Evolutionary conservation across 176 grass and related monocot species (phyloP), one percentile per base, ranked within the genome.

Genomic region (Olyra latifolia): DNA sequence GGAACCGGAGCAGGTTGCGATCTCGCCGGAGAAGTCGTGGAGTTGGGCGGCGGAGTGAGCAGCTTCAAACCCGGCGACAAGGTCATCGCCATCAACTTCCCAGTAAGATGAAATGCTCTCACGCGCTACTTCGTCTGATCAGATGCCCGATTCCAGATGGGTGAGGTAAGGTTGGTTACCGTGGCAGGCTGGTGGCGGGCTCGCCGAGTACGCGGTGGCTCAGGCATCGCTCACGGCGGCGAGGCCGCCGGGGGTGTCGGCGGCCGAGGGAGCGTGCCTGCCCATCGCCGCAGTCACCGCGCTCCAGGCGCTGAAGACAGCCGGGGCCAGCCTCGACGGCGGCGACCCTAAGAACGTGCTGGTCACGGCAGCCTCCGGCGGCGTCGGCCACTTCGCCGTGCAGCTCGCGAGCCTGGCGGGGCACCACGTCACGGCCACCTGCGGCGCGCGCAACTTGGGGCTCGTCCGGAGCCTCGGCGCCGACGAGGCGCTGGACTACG

Each of bases 281-380:
- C 85, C 91, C 6, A 84, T 74, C 47, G 85, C 88, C 8, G 85
- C 82, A 7, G 22, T 39, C 16, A 85, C 88, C 35, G 81, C 91
- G 23, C 77, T 93, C 15, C 55, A 74, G 44, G 45, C 84, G 65
- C 81, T 93, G 54, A 72, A 74, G 65, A 19, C 35, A 12, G 65
- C 52, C 28, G 77, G 87, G 10, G 29, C 66, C 46, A 74, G 84
- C 40, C 85, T 93, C 16, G 74, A 83, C 35, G 72, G 61, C 7
- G 66, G 58, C 7, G 66, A 23, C 49, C 65, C 74, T 17, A 76
- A 80, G 42, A 90, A 85, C 72, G 71, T 93, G 39, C 78, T 94
- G 32, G 79, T 94, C 65, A 94, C 91, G 7, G 91, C 85, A 2
- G 88, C 91, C 20, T 93, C 91, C 3, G 91, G 85, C 66, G 91